Base-by-base conservation (phyloP, 1,284 basidiomycete genomes). In the Moesziomyces sp. region DNA sequence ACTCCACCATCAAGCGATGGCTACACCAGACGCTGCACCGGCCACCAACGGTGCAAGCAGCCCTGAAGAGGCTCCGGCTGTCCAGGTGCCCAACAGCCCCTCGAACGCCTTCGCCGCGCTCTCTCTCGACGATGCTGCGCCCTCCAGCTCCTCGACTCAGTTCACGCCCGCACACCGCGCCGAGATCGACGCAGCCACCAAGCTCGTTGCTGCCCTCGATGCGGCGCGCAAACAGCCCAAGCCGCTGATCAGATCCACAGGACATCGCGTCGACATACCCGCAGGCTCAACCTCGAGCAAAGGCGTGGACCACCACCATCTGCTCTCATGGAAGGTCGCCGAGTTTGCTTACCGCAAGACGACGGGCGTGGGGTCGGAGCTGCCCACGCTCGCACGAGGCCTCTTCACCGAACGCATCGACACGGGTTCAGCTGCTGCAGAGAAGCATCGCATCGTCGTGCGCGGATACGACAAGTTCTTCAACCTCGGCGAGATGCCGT, bases 391-490 rank as follows among this genome's bases (percentile, higher is more conserved):
- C 2, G 81, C 82, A 7, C 66, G 82, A 9, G 82, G 82, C 1
- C 76, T 84, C 0, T 84, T 84, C 45, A 83, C 81, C 18, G 74
- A 79, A 23, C 54, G 58, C 11, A 19, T 76, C 9, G 24, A 23
- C 10, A 79, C 81, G 18, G 58, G 51, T 5, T 55, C 68, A 5
- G 23, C 51, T 21, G 24, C 53, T 21, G 28, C 38, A 8, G 54
- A 54, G 19, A 46, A 84, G 54, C 88, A 92, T 79, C 86, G 93
- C 51, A 96, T 99, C 58, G 90, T 96, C 0, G 91, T 89, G 0
- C 87, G 97, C 50, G 96, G 96, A 0, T 99, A 99, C 81, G 97
- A 99, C 87, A 99, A 99, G 86, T 99, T 99, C 86, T 99, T 99
- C 88, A 99, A 97, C 83, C 92, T 97, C 35, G 92, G 90, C 28